Percentiles rank a stretch among this genome's conserved stretches.
phyloP scores from a whole-genome alignment of 2,329 filamentous ascomycete genomes.

The Penicillium sclerotiorum region DNA sequence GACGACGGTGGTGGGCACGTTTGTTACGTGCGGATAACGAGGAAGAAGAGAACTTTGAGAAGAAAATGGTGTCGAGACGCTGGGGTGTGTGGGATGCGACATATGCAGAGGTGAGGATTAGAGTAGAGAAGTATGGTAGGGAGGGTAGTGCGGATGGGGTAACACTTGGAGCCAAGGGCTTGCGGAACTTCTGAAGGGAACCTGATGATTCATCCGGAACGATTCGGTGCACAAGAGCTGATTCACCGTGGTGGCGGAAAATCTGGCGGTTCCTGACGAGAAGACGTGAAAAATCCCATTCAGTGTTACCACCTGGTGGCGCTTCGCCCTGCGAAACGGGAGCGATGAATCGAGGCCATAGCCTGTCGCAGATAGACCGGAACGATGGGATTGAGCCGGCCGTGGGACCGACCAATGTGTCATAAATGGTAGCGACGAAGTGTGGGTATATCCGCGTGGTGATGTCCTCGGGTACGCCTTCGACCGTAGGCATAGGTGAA shows the following conservation, averaged over 20 bases:
- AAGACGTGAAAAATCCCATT: constrained; percentile 81
- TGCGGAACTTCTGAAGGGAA: constrained; percentile 14
- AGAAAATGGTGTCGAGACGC: constrained; percentile 52
- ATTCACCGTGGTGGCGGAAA: constrained; percentile 51
- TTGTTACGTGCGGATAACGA: constrained; percentile 48
- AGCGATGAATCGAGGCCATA: constrained; percentile 84
- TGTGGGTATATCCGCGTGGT: constrained; percentile 55
- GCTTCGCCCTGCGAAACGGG: constrained; percentile 72
- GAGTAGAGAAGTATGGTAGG: constrained; percentile 50
- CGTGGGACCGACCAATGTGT: constrained; percentile 78
- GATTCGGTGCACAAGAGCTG: constrained; percentile 45
- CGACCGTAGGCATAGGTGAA: constrained; percentile 46
- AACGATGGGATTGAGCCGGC: constrained; percentile 78
- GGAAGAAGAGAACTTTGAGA: constrained; percentile 52
- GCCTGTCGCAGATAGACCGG: constrained; percentile 65
- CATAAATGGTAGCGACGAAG: constrained; percentile 83
- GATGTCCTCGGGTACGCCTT: constrained; percentile 31
- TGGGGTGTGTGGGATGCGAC: constrained; percentile 51
- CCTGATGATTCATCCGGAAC: constrained; percentile 34
- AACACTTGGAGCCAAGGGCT: constrained; percentile 24
- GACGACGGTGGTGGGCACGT: constrained; percentile 46
- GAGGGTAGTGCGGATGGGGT: constrained; percentile 37
- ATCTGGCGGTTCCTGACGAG: constrained; percentile 59
- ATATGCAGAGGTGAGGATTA: constrained; percentile 51
- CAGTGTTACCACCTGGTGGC: constrained; percentile 47